Conservation (phyloP, 2,329 filamentous ascomycete genomes). For the Paecilomyces sp. region DNA sequence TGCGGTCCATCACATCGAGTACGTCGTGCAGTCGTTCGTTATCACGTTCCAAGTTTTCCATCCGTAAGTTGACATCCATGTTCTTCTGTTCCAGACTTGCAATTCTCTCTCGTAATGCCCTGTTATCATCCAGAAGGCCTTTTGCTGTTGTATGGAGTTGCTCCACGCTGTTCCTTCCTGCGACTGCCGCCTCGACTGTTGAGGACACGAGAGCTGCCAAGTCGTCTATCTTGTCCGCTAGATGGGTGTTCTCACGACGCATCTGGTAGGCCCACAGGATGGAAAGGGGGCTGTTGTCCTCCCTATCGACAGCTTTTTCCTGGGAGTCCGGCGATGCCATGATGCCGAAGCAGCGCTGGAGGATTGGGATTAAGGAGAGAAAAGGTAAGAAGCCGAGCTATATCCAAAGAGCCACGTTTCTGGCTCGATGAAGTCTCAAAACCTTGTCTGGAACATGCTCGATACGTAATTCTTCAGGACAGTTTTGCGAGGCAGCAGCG, state of each 20-base stretch:
- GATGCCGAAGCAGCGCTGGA: background rate
- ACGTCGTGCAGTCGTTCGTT: background rate
- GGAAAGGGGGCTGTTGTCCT: constrained; percentile 8
- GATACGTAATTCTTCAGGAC: background rate
- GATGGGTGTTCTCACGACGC: constrained; percentile 27
- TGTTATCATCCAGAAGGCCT: constrained; percentile 5
- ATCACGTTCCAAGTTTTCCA: background rate
- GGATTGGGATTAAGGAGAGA: background rate
- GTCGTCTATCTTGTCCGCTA: constrained; percentile 18
- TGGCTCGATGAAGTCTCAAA: background rate
- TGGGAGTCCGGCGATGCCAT: constrained; percentile 1
- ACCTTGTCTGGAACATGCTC: background rate
- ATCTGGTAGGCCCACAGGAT: constrained; percentile 34
- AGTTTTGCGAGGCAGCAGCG: background rate
- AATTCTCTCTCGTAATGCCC: background rate
- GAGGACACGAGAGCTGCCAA: constrained; percentile 10
- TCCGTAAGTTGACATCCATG: background rate
- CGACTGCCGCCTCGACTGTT: constrained; percentile 3
- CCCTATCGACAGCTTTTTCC: background rate
- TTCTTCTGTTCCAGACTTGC: background rate
- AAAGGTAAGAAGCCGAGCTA: background rate
- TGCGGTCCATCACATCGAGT: background rate
- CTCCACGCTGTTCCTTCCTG: constrained; percentile 1
- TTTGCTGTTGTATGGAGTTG: constrained; percentile 4
- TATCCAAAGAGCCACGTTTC: background rate